Conservation (phyloP, 495 filamentous ascomycete genomes). For the Neurospora sp. region DNA sequence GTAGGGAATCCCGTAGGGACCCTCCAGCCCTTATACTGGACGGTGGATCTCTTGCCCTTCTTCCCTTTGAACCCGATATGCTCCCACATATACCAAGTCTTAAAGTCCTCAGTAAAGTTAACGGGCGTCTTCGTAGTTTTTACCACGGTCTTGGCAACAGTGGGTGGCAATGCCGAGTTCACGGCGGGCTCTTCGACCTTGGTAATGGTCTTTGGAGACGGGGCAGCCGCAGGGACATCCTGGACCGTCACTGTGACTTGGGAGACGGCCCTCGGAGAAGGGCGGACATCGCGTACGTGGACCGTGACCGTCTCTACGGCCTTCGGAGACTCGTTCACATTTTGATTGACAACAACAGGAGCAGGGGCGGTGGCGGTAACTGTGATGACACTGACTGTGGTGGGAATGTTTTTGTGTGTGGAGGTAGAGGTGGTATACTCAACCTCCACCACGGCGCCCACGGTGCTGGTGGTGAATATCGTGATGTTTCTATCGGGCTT, state of each 20-base stretch:
- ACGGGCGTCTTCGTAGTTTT: not conserved
- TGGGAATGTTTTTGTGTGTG: no score
- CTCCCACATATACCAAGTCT: not conserved
- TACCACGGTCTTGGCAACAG: not conserved
- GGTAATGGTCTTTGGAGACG: not conserved
- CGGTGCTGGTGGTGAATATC: no score
- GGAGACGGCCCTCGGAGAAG: not conserved
- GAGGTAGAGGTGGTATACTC: no score
- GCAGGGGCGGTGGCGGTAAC: not conserved
- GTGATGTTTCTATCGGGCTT: no score
- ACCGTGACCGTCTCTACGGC: not conserved
- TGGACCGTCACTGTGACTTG: no score
- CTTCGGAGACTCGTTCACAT: not conserved
- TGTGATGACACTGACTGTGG: not conserved
- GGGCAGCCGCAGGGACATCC: not conserved
- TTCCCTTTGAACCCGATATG: not conserved
- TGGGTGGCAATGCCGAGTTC: not conserved
- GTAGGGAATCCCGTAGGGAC: not conserved
- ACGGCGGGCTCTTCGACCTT: not conserved
- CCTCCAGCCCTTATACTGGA: not conserved
- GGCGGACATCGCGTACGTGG: not conserved
- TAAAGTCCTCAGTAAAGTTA: not conserved
- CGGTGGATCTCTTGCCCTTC: rapidly evolving
- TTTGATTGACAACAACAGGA: not conserved
- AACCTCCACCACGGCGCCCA: not conserved